These are phyloP conservation scores for Ophiostoma angusticollis DNA, from an alignment of 2,329 filamentous ascomycete species.

Conservation along the genomic window DNA sequence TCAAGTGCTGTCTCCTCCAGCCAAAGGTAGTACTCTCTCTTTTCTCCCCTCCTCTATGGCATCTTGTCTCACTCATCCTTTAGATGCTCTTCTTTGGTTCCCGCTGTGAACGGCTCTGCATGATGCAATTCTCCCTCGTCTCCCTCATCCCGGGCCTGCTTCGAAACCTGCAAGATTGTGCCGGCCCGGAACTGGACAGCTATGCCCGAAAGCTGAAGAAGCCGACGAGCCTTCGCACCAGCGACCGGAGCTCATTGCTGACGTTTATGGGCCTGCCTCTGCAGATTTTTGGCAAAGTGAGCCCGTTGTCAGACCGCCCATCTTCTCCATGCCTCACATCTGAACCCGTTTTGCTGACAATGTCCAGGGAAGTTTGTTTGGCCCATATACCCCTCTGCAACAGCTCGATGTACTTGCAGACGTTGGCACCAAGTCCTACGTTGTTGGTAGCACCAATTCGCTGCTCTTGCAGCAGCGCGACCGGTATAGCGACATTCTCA, in stretches of 20 bases:
- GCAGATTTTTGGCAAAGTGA: slow-evolving; percentile 84
- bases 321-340: too few relatives aligned
- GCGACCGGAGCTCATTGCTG: slow-evolving; percentile 78
- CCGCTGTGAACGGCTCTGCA: slow-evolving; percentile 89
- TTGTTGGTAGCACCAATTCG: slow-evolving; percentile 94
- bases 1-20: slow-evolving; percentile 88
- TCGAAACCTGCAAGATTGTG: slow-evolving; percentile 83
- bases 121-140: slow-evolving; percentile 95
- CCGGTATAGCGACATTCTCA: slow-evolving; percentile 87
- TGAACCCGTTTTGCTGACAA: too few relatives aligned
- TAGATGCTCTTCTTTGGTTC: slow-evolving; percentile 98
- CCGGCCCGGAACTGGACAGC: slow-evolving; percentile 79
- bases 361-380: slow-evolving; percentile 79
- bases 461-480: slow-evolving; percentile 88
- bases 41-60: not conserved
- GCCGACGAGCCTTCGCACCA: slow-evolving; percentile 78
- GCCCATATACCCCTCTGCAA: slow-evolving; percentile 91
- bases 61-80: not conserved
- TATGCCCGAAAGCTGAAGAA: slow-evolving; percentile 64
- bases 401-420: slow-evolving; percentile 86
- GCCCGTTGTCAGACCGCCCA: too few relatives aligned
- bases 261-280: slow-evolving; percentile 90
- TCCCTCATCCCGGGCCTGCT: slow-evolving; percentile 90
- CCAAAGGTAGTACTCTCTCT: slow-evolving; percentile 55
- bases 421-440: slow-evolving; percentile 88